A percentile compares a stretch with the other conserved stretches of the same genome.
phyloP scores from a whole-genome alignment of 2,329 filamentous ascomycete species.

The Elsinoe australis region DNA sequence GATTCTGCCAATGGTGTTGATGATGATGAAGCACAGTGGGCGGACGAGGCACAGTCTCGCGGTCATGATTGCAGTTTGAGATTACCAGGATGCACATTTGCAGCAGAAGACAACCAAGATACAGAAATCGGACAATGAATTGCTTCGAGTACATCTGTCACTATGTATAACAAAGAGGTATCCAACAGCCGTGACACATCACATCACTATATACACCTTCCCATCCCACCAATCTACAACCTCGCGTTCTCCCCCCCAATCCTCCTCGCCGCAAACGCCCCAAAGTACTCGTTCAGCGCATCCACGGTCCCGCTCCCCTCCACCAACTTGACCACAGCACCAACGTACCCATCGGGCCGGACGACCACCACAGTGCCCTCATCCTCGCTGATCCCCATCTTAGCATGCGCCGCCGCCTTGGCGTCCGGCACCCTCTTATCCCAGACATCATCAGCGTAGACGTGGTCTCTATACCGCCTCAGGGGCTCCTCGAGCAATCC shows the following conservation, averaged over 20 bases:
- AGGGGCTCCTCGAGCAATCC: conserved; percentile 63
- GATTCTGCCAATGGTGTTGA: neutral
- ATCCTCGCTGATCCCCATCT: conserved; percentile 71
- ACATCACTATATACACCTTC: conserved; percentile 1
- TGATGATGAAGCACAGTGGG: neutral
- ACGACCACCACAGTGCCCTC: conserved; percentile 75
- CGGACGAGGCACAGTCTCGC: no score
- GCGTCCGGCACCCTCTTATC: conserved; percentile 63
- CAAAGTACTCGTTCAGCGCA: conserved; percentile 78
- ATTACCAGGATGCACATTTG: no score
- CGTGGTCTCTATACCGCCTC: conserved; percentile 67
- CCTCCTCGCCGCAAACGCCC: conserved; percentile 59
- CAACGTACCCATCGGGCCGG: conserved; percentile 80
- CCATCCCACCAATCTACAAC: conserved; percentile 19
- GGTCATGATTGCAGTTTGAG: no score
- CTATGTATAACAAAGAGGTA: conserved; percentile 16
- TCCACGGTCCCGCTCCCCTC: conserved; percentile 74
- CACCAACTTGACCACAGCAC: conserved; percentile 62
- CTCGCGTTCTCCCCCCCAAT: conserved; percentile 30
- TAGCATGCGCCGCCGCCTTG: conserved; percentile 69
- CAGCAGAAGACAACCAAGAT: no score
- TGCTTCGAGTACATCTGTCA: no score
- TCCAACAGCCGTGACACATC: conserved; percentile 2
- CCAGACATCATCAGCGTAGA: conserved; percentile 79
- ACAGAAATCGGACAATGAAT: no score